phyloP scores from a whole-genome alignment of 1,284 basidiomycete genomes.

The Cryptococcus hybrid region DNA sequence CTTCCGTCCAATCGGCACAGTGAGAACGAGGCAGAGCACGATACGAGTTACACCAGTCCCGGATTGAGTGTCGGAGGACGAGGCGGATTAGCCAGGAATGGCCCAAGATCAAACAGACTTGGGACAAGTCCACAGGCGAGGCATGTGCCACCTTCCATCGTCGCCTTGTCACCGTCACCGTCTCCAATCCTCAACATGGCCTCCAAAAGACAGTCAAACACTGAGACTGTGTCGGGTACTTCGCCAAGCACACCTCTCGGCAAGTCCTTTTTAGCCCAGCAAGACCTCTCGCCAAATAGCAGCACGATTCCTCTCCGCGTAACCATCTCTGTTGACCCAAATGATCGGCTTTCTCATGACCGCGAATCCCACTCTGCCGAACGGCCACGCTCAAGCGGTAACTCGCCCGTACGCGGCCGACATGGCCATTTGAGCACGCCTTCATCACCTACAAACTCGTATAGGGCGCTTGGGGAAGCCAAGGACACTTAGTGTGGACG shows the following conservation, averaged over 20 bases:
- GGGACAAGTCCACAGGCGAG: neutral
- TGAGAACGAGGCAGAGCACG: conserved; percentile 7
- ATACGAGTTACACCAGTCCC: conserved; percentile 7
- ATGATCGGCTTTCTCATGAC: conserved; percentile 6
- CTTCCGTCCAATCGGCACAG: conserved; percentile 12
- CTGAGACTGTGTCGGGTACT: neutral
- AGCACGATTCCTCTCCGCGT: conserved; percentile 12
- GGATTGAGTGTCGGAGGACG: conserved; percentile 22
- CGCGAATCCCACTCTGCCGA: neutral
- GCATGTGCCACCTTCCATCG: conserved; percentile 11
- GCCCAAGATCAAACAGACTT: conserved; percentile 13
- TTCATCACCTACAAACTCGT: conserved; percentile 15
- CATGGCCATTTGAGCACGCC: conserved; percentile 15
- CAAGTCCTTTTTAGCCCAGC: conserved; percentile 2
- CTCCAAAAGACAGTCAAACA: conserved; percentile 2
- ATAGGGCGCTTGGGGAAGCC: conserved; percentile 6
- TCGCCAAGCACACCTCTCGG: conserved; percentile 33
- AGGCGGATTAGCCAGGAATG: conserved; percentile 33
- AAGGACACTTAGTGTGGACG: conserved; percentile 27
- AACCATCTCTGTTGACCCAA: conserved; percentile 15
- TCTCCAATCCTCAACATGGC: conserved; percentile 3
- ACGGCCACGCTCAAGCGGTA: too few species aligned
- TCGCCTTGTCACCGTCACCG: conserved; percentile 12
- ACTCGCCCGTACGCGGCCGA: conserved; percentile 10
- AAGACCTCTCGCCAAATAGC: neutral